Evolutionary conservation across 192 early-diverging fungal genomes (phyloP).

Genomic region (Entomortierella lignicola): DNA sequence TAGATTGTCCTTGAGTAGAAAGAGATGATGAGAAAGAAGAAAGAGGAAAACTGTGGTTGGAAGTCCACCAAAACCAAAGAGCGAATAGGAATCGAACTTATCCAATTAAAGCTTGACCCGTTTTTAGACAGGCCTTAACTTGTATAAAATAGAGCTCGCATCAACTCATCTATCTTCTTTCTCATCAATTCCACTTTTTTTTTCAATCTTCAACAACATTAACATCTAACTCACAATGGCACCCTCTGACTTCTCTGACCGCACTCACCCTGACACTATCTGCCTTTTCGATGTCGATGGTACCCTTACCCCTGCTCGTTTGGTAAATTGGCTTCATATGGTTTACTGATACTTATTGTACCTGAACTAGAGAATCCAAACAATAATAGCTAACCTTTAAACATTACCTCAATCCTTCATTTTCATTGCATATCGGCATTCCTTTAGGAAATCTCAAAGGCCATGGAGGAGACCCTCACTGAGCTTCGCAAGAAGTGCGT

Average conservation of each 20-base stretch:
- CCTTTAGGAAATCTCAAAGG: conserved; percentile 75
- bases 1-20: neutral
- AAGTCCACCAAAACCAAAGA: too few relatives aligned
- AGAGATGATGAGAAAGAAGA: conserved; percentile 4
- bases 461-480: conserved; percentile 80
- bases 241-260: conserved; percentile 59
- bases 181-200: neutral
- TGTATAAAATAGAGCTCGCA: neutral
- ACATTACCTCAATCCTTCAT: too few relatives aligned
- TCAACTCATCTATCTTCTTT: conserved; percentile 2
- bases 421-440: too few relatives aligned
- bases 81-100: too few relatives aligned
- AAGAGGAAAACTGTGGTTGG: neutral
- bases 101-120: conserved; percentile 9
- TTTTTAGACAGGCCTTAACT: too few relatives aligned
- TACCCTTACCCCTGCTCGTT: conserved; percentile 94
- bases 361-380: too few relatives aligned
- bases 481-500: conserved; percentile 90
- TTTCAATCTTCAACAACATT: neutral
- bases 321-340: conserved; percentile 63
- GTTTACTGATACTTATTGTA: neutral
- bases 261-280: conserved; percentile 82
- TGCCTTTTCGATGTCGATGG: conserved; percentile 98
- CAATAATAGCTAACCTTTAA: too few relatives aligned
- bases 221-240: conserved; percentile 3